A percentile compares a stretch with the other conserved stretches of the same genome.
Conservation (phyloP, 257 asterid species). For the Rehmannia glutinosa region DNA sequence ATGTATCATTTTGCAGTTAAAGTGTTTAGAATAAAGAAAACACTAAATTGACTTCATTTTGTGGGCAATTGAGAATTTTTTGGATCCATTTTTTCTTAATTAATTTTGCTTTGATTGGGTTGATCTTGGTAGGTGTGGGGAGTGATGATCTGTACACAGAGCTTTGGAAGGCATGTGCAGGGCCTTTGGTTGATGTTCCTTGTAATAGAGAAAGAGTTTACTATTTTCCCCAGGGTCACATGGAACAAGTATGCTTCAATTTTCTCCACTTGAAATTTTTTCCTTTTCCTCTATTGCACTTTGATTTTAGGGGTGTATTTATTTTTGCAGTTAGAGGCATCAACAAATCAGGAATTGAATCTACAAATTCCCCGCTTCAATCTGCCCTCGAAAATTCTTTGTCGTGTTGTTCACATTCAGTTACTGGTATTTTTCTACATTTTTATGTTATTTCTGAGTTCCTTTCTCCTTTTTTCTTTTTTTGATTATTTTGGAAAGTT, state of each 20-base stretch:
- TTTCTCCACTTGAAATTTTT: not conserved
- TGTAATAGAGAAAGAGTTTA: constrained; percentile 52
- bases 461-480: not conserved
- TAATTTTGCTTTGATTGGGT: constrained; percentile 3
- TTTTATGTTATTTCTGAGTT: not conserved
- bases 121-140: constrained; percentile 29
- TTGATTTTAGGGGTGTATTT: not conserved
- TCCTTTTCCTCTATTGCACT: not conserved
- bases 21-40: not conserved
- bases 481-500: not conserved
- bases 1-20: too few species aligned
- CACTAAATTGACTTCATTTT: not conserved
- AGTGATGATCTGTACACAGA: constrained; percentile 43
- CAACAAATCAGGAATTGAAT: constrained; percentile 60
- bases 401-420: constrained; percentile 48
- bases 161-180: constrained; percentile 92
- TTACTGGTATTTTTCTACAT: constrained; percentile 42
- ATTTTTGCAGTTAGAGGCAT: constrained; percentile 69
- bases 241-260: constrained; percentile 58
- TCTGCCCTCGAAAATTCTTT: constrained; percentile 81
- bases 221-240: constrained; percentile 89
- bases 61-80: not conserved
- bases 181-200: constrained; percentile 78
- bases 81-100: not conserved
- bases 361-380: constrained; percentile 59